Conservation (phyloP, 352 stramenopile genomes). For the Phytophthora hibernalis region DNA sequence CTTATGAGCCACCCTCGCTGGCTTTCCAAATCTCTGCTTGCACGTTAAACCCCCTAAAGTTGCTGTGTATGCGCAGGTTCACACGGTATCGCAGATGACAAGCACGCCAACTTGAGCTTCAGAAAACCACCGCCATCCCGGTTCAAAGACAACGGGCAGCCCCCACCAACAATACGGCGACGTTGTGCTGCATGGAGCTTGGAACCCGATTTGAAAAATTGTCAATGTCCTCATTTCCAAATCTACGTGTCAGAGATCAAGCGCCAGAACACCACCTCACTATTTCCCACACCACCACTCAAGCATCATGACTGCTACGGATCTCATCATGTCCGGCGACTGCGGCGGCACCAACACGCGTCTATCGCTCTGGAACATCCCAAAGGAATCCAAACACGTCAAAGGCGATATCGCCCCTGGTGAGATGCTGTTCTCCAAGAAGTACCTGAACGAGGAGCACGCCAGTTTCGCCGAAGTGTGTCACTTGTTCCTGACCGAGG, state of each 20-base stretch:
- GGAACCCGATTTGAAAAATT: conserved; percentile 24
- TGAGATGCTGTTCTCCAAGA: conserved; percentile 79
- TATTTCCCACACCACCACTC: background rate
- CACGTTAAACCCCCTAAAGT: conserved; percentile 6
- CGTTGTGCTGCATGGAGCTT: background rate
- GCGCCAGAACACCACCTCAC: conserved; percentile 1
- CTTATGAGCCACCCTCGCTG: conserved; percentile 7
- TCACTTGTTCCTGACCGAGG: conserved; percentile 92
- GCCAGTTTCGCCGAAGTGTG: conserved; percentile 87
- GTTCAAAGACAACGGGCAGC: conserved; percentile 19
- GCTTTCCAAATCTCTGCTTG: conserved; percentile 4
- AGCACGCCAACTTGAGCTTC: conserved; percentile 29
- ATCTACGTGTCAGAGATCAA: conserved; percentile 27
- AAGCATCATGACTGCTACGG: conserved; percentile 24
- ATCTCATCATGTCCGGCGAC: conserved; percentile 90
- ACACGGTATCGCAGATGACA: conserved; percentile 21
- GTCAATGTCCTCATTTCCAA: conserved; percentile 22
- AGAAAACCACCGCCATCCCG: conserved; percentile 11
- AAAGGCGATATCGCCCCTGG: conserved; percentile 76
- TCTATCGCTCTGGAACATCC: conserved; percentile 86
- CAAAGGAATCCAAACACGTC: conserved; percentile 37
- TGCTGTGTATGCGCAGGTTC: background rate
- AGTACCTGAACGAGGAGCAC: conserved; percentile 86
- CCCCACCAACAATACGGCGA: conserved; percentile 9
- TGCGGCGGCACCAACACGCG: conserved; percentile 97